Base-by-base conservation (phyloP, 306 rosid species). In the Lablab purpureus region DNA sequence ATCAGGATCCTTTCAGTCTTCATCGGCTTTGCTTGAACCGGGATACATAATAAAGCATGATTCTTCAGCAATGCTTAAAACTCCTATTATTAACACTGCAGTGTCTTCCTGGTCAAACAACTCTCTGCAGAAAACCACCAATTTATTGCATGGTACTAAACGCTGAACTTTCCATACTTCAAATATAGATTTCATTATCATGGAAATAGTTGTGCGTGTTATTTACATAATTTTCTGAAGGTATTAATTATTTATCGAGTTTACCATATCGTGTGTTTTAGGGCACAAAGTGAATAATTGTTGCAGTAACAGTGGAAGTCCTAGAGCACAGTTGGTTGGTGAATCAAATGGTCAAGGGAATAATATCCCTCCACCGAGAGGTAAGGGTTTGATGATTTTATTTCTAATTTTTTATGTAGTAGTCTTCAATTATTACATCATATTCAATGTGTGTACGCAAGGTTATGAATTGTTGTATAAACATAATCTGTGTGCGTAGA, bases 291-390 rank as follows among this genome's bases (percentile, higher is more conserved):
- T n/a, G 65, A 91, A 92, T 85, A 90, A 92, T 76, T 81, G 93
- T 84, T 89, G 96, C 86, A 91, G 97, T 80, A 89, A 92, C 84
- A 77, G 82, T 60, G 97, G 84, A 87, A 93, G 92, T 71, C 91
- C 84, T 7, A 85, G 78, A 84, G 83, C 89, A 56, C 76, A 34
- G 30, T 59, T 86, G 5, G 32, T 79, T 84, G 87, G 79, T 84
- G 92, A 86, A 85, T 83, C 91, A 60, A 82, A 75, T 83, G 90
- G 89, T 87, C 89, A 66, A 80, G 91, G 84, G 78, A 87, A 86
- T 63, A 86, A 52, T 73, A 78, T 12, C 71, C 93, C 83, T 84
- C 84, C 87, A 36, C 77, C 87, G 78, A 90, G 94, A 93, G 97
- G 99, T 89, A 81, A 84, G 85, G 21, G 77, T 79, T 81, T 34